Evolutionary conservation across 2,329 filamentous ascomycete species (phyloP).

Genomic region (Cytospora paraplurivora): DNA sequence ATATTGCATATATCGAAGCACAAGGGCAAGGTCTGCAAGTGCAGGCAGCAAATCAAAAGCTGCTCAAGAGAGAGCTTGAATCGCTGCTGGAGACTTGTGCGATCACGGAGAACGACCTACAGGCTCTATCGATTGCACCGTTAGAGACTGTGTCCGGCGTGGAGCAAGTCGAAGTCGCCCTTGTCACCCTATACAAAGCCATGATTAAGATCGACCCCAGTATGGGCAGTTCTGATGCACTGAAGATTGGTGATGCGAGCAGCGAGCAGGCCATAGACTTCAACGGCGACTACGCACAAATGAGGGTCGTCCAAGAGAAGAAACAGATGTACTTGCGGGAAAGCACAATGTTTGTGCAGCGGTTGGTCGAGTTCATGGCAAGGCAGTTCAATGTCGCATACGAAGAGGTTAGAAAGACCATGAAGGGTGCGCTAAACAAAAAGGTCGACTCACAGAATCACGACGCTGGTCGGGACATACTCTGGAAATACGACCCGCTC

Average conservation of each 20-base stretch:
- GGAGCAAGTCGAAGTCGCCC: conserved; percentile 73
- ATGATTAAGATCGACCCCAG: conserved; percentile 92
- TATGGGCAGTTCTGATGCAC: conserved; percentile 57
- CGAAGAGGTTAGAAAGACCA: conserved; percentile 65
- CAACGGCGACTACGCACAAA: conserved; percentile 78
- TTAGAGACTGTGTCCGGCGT: conserved; percentile 72
- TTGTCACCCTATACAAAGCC: conserved; percentile 85
- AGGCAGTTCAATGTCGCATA: conserved; percentile 77
- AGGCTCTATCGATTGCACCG: conserved; percentile 71
- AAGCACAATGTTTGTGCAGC: conserved; percentile 73
- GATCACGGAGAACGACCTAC: conserved; percentile 75
- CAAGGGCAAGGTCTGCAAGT: conserved; percentile 97
- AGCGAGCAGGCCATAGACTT: conserved; percentile 53
- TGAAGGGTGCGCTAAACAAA: conserved; percentile 61
- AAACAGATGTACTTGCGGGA: conserved; percentile 84
- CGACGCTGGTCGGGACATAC: conserved; percentile 67
- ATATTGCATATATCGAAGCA: conserved; percentile 95
- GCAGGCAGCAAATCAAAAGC: conserved; percentile 94
- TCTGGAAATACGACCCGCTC: conserved; percentile 88
- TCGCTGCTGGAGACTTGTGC: conserved; percentile 88
- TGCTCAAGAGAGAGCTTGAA: conserved; percentile 86
- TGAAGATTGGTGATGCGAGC: conserved; percentile 52
- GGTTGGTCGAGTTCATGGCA: conserved; percentile 80
- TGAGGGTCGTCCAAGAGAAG: conserved; percentile 94
- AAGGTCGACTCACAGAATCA: conserved; percentile 74